A percentile compares a stretch with the other conserved stretches of the same genome.
phyloP scores from a whole-genome alignment of 352 stramenopile species.

The Vaucheria bursata region DNA sequence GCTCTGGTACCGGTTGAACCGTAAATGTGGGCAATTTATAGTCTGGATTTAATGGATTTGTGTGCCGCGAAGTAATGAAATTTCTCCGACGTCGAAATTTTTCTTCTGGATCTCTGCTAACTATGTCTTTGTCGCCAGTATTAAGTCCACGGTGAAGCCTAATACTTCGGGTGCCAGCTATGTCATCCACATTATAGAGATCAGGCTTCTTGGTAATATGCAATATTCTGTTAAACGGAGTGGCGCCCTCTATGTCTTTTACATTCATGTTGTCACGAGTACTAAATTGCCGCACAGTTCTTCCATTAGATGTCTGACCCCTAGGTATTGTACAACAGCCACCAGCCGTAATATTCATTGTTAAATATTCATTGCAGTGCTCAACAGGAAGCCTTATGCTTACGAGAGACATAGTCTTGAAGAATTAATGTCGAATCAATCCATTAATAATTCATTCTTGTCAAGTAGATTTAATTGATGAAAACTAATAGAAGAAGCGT shows the following conservation, averaged over 20 bases:
- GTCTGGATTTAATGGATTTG: constrained; percentile 53
- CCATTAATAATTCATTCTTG: no score
- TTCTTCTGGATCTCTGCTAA: constrained; percentile 53
- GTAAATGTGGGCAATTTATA: constrained; percentile 51
- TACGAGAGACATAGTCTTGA: no score
- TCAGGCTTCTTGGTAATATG: constrained; percentile 37
- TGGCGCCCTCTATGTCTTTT: constrained; percentile 31
- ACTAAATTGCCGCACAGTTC: constrained; percentile 18
- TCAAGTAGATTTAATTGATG: no score
- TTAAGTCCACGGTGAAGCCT: constrained; percentile 38
- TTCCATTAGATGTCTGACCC: constrained; percentile 13
- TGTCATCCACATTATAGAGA: constrained; percentile 34
- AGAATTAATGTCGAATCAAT: no score
- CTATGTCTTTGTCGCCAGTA: constrained; percentile 45
- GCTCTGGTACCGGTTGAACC: constrained; percentile 14
- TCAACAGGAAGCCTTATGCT: no score
- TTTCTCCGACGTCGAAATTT: constrained; percentile 40
- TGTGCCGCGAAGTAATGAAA: constrained; percentile 34
- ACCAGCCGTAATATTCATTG: constrained; percentile 41
- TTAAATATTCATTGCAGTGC: constrained; percentile 14
- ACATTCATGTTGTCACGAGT: constrained; percentile 27
- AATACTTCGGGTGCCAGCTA: constrained; percentile 20
- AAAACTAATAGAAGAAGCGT: no score
- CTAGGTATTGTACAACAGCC: constrained; percentile 34
- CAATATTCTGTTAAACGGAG: constrained; percentile 12